phyloP scores from a whole-genome alignment of 306 rosid genomes.

The Senna tora region DNA sequence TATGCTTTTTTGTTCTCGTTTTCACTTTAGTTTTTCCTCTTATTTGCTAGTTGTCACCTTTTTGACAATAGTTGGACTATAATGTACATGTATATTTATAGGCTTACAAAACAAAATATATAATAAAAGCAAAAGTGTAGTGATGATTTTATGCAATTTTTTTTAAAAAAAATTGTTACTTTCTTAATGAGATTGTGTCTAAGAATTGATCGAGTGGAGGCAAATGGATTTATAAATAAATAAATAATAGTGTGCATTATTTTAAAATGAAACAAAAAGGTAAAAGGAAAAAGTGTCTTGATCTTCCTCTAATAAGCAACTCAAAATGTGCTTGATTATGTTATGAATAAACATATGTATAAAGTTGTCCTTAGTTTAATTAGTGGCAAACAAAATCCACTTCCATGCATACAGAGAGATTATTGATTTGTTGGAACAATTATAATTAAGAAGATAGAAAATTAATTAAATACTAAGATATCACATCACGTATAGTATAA shows the following conservation, averaged over 20 bases:
- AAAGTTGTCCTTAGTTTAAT: not conserved
- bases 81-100: too few relatives aligned
- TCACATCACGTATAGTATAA: not conserved
- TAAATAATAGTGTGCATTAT: too few relatives aligned
- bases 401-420: not conserved
- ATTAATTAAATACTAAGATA: not conserved
- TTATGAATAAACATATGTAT: too few relatives aligned
- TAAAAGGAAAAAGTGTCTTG: not conserved
- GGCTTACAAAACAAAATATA: too few relatives aligned
- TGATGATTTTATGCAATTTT: too few relatives aligned
- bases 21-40: not conserved
- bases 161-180: too few relatives aligned
- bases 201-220: too few relatives aligned
- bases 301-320: not conserved
- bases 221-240: too few relatives aligned
- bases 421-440: too few relatives aligned
- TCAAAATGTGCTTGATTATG: too few relatives aligned
- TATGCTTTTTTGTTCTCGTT: not conserved
- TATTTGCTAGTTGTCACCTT: not conserved
- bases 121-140: too few relatives aligned
- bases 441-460: not conserved
- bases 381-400: not conserved
- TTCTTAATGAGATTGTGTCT: too few relatives aligned
- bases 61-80: conserved; percentile 24
- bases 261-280: not conserved